These are phyloP conservation scores for Penicillium sp. DNA, from an alignment of 2,329 filamentous ascomycete species.

Conservation along the genomic window DNA sequence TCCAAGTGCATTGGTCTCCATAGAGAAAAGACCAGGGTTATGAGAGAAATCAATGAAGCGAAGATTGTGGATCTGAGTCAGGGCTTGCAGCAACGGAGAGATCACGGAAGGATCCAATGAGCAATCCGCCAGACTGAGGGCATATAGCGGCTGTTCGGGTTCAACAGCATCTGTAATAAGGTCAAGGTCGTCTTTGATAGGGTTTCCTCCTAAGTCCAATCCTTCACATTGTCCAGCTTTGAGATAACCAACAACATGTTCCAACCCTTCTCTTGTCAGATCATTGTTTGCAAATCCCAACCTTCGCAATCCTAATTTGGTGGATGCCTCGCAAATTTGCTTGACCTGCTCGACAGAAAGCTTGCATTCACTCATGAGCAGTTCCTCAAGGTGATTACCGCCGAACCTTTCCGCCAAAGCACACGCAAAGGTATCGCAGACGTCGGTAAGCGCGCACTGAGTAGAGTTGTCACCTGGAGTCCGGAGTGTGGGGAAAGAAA, in stretches of 20 bases:
- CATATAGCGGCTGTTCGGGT: conserved; percentile 63
- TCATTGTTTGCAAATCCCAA: conserved; percentile 82
- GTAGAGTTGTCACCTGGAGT: conserved; percentile 26
- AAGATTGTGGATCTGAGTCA: conserved; percentile 69
- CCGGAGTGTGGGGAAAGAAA: conserved; percentile 65
- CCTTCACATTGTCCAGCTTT: conserved; percentile 77
- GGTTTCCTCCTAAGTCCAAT: conserved; percentile 84
- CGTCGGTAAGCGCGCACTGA: conserved; percentile 43
- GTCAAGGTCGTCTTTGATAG: conserved; percentile 58
- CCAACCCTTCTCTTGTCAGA: conserved; percentile 70
- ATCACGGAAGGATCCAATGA: conserved; percentile 72
- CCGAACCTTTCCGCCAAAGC: conserved; percentile 75
- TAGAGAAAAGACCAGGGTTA: conserved; percentile 76
- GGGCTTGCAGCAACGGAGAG: conserved; percentile 70
- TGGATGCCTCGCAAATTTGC: conserved; percentile 76
- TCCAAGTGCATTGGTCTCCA: conserved; percentile 69
- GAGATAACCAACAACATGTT: conserved; percentile 74
- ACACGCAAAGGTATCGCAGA: conserved; percentile 68
- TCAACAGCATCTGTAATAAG: conserved; percentile 39
- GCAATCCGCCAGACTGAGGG: conserved; percentile 82
- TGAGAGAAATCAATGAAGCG: conserved; percentile 91
- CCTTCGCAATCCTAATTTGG: conserved; percentile 72
- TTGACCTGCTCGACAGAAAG: conserved; percentile 70
- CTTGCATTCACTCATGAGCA: conserved; percentile 79
- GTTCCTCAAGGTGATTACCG: conserved; percentile 73